These are phyloP conservation scores for Russula vinacea DNA, from an alignment of 768 basidiomycete species.

Conservation along the genomic window DNA sequence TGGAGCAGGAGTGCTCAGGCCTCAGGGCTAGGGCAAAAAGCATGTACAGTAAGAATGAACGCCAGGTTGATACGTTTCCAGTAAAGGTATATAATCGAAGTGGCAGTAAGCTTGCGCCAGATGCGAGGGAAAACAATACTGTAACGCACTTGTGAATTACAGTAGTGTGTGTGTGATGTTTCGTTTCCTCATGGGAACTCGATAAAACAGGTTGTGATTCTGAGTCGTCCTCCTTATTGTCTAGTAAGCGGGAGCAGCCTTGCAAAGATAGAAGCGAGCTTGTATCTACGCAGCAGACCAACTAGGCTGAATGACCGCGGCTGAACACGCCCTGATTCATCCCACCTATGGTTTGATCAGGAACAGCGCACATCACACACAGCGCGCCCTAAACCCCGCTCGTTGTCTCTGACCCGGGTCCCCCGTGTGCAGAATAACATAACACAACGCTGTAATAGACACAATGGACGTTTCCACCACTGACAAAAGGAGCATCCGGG, in stretches of 20 bases:
- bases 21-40: neutral
- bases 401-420: neutral
- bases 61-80: neutral
- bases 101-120: neutral
- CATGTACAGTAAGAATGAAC: too few species aligned
- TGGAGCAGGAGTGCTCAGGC: neutral
- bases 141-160: neutral
- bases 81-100: too few species aligned
- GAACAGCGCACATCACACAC: neutral
- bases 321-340: conserved; percentile 1
- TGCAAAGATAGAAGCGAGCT: too few species aligned
- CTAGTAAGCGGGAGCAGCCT: too few species aligned
- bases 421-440: neutral
- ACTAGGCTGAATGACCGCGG: neutral
- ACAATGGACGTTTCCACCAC: neutral
- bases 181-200: too few species aligned
- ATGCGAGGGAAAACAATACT: neutral
- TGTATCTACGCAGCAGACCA: too few species aligned
- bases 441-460: neutral
- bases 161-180: too few species aligned
- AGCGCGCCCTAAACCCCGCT: neutral
- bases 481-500: neutral
- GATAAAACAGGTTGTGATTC: too few species aligned
- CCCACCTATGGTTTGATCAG: conserved; percentile 9
- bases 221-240: too few species aligned